Evolutionary conservation across 139 green algal genomes (phyloP).

Genomic region (Trebouxia sp.): DNA sequence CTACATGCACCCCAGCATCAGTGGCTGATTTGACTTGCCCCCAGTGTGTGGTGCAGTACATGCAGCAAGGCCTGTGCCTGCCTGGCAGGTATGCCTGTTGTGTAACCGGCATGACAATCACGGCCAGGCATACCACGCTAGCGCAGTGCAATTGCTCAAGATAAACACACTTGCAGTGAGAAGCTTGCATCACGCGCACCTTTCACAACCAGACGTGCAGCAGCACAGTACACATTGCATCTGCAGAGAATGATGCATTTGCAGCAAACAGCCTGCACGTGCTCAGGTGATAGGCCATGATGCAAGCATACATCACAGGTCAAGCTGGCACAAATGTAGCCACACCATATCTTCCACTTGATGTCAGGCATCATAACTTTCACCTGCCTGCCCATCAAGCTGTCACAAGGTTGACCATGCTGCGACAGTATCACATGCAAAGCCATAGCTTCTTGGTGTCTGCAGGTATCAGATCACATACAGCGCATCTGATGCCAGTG

Average conservation of each 20-base stretch:
- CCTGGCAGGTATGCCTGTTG: neutral
- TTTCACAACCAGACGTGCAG: too few relatives aligned
- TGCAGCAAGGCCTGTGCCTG: conserved; percentile 14
- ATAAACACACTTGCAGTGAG: neutral
- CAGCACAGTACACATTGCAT: too few relatives aligned
- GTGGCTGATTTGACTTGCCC: neutral
- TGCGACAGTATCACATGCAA: too few relatives aligned
- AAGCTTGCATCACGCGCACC: too few relatives aligned
- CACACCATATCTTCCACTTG: too few relatives aligned
- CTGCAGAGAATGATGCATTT: too few relatives aligned
- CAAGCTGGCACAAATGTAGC: too few relatives aligned
- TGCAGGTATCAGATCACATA: neutral
- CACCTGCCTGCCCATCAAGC: neutral
- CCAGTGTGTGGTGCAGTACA: neutral
- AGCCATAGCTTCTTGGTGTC: neutral
- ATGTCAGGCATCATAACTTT: neutral
- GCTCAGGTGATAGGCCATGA: too few relatives aligned
- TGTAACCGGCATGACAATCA: neutral
- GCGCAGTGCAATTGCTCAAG: neutral
- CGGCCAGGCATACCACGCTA: too few relatives aligned
- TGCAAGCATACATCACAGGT: too few relatives aligned
- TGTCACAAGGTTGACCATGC: neutral
- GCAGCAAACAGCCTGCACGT: too few relatives aligned
- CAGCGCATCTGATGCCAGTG: conserved; percentile 1
- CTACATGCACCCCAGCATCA: neutral